Evolutionary conservation across 192 early-diverging fungal species (phyloP).

Genomic region (Coemansia sp.): DNA sequence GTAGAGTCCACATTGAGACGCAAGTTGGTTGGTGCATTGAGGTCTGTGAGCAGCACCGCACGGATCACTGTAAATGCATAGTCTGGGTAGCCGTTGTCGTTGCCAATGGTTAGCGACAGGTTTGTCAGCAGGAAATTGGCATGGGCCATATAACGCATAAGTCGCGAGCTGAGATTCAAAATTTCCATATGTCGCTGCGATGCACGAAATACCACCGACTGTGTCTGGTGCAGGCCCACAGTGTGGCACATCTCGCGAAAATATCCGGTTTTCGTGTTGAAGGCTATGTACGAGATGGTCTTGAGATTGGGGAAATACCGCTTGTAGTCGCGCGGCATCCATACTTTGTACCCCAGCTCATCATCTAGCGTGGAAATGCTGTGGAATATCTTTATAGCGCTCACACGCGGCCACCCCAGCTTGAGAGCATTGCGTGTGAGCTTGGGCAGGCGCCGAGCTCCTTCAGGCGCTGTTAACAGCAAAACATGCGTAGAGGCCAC

Average conservation of each 20-base stretch:
- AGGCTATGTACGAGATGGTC: slow-evolving; percentile 38
- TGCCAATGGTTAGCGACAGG: slow-evolving; percentile 38
- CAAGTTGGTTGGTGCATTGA: slow-evolving; percentile 43
- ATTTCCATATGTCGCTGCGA: slow-evolving; percentile 50
- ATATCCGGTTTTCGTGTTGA: slow-evolving; percentile 34
- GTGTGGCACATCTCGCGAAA: slow-evolving; percentile 53
- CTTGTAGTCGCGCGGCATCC: slow-evolving; percentile 53
- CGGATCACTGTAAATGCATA: slow-evolving; percentile 50
- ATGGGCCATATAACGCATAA: slow-evolving; percentile 55
- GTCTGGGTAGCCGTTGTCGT: slow-evolving; percentile 42
- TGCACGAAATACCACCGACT: slow-evolving; percentile 44
- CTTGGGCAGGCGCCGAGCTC: slow-evolving; percentile 29
- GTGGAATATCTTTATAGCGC: slow-evolving; percentile 43
- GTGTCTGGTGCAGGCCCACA: slow-evolving; percentile 41
- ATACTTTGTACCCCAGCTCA: slow-evolving; percentile 50
- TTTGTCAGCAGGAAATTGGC: slow-evolving; percentile 52
- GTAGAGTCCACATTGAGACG: slow-evolving; percentile 51
- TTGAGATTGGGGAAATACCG: slow-evolving; percentile 49
- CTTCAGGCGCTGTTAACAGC: slow-evolving; percentile 34
- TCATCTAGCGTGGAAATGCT: slow-evolving; percentile 34
- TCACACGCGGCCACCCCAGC: slow-evolving; percentile 50
- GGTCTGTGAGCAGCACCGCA: slow-evolving; percentile 46
- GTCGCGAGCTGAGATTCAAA: slow-evolving; percentile 42
- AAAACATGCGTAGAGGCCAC: slow-evolving; percentile 46
- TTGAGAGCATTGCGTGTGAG: slow-evolving; percentile 46